Evolutionary conservation across 1,284 basidiomycete genomes (phyloP).

Genomic region (Porodaedalea pini): DNA sequence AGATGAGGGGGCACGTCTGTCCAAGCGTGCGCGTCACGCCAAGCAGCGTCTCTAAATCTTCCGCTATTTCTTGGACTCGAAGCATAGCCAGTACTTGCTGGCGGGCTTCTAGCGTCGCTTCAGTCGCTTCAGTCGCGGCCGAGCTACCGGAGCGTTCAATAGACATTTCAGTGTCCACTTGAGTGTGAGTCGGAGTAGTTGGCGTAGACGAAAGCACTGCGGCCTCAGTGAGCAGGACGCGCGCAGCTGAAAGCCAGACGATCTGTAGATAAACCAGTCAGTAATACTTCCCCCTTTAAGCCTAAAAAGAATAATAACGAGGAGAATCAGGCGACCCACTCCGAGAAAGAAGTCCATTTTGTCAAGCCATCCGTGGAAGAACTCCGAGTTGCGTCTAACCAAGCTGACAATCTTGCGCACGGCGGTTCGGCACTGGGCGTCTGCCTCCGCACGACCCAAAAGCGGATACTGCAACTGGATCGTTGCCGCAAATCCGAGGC

Average conservation of each 20-base stretch:
- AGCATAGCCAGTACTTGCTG: neutral
- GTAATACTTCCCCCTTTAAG: too few species aligned
- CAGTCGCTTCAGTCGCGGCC: too few species aligned
- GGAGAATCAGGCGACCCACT: neutral
- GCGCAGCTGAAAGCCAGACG: conserved; percentile 10
- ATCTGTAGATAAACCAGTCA: neutral
- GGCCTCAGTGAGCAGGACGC: conserved; percentile 1
- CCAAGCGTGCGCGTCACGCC: conserved; percentile 5
- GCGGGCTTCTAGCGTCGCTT: neutral
- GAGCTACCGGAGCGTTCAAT: too few species aligned
- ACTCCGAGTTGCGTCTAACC: neutral
- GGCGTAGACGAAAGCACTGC: neutral
- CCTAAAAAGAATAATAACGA: neutral
- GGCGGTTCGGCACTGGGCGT: neutral
- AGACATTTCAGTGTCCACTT: too few species aligned
- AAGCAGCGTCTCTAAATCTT: conserved; percentile 5
- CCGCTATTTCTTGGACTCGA: neutral
- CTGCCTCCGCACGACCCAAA: neutral
- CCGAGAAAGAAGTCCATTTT: conserved; percentile 12
- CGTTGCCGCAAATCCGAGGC: conserved; percentile 9
- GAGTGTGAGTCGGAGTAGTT: too few species aligned
- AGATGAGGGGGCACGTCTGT: conserved; percentile 11
- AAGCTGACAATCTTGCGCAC: conserved; percentile 5
- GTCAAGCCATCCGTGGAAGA: neutral
- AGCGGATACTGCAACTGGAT: conserved; percentile 11